Percentiles rank a stretch among this genome's conserved stretches.
Conservation (phyloP, 176 grass and related monocot species). For the Sorghum bicolor region DNA sequence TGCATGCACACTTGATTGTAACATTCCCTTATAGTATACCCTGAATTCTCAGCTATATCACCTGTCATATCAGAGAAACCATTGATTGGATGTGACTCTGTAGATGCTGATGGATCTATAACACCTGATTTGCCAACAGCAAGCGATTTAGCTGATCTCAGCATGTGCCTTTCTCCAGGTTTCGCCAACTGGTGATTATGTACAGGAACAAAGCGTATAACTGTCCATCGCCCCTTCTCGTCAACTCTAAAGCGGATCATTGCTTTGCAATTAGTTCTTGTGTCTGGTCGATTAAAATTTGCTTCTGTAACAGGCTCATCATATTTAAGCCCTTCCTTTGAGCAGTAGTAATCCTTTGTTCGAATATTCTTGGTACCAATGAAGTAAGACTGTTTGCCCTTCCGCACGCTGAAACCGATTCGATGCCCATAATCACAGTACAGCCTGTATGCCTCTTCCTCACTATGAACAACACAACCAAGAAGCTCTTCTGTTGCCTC, state of each 20-base stretch:
- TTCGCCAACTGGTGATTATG: slow-evolving; percentile 90
- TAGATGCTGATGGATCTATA: slow-evolving; percentile 40
- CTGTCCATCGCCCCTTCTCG: slow-evolving; percentile 69
- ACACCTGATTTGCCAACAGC: slow-evolving; percentile 54
- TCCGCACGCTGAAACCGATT: slow-evolving; percentile 81
- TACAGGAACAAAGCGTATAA: slow-evolving; percentile 67
- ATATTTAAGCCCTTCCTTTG: slow-evolving; percentile 88
- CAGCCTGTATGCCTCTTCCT: slow-evolving; percentile 76
- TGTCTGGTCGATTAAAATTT: slow-evolving; percentile 77
- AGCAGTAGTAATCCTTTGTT: slow-evolving; percentile 92
- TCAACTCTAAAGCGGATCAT: slow-evolving; percentile 88
- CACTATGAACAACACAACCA: slow-evolving; percentile 68
- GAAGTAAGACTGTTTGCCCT: slow-evolving; percentile 87
- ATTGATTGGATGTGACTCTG: slow-evolving; percentile 29
- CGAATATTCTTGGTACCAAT: slow-evolving; percentile 77
- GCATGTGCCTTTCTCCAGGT: slow-evolving; percentile 79
- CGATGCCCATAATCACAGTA: slow-evolving; percentile 89
- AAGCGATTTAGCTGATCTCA: slow-evolving; percentile 69
- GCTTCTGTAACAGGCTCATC: slow-evolving; percentile 75
- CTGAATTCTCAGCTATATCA: slow-evolving; percentile 46
- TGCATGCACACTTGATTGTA: slow-evolving; percentile 61
- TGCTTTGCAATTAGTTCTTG: slow-evolving; percentile 84
- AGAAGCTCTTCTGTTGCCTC: slow-evolving; percentile 65
- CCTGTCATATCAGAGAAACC: slow-evolving; percentile 30
- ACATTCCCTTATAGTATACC: slow-evolving; percentile 62